These are phyloP conservation scores for Dryas integrifolia DNA, from an alignment of 331 rosid species.

Conservation along the genomic window DNA sequence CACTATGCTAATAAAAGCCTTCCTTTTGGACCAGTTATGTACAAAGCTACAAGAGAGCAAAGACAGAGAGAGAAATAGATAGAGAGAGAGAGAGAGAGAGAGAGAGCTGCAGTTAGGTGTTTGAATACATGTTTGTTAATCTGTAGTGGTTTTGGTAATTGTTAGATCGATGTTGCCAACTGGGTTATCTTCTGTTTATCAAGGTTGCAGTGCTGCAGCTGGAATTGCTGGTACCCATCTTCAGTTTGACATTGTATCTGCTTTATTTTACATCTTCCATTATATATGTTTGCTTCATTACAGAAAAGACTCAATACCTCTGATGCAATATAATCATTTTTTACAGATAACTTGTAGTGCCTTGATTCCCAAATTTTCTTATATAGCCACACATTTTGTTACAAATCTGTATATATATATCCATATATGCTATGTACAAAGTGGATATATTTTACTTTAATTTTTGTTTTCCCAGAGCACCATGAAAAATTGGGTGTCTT, in stretches of 20 bases:
- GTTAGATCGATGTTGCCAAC: conserved; percentile 9
- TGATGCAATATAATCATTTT: too few relatives aligned
- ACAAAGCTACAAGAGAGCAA: neutral
- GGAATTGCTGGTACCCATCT: conserved; percentile 69
- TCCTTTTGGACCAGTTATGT: conserved; percentile 1
- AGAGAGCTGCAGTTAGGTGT: neutral
- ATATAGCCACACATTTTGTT: neutral
- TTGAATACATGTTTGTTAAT: neutral
- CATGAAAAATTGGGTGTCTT: neutral
- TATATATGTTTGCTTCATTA: neutral
- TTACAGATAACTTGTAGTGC: too few relatives aligned
- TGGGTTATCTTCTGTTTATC: conserved; percentile 28
- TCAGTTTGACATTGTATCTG: neutral
- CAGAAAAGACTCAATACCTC: neutral
- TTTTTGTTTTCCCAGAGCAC: too few relatives aligned
- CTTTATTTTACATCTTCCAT: neutral
- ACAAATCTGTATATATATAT: too few relatives aligned
- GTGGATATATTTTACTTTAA: neutral
- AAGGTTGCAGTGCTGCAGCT: conserved; percentile 51
- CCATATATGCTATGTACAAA: neutral
- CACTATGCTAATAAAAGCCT: neutral
- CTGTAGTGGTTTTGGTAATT: neutral
- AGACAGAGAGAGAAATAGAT: neutral
- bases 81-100: neutral
- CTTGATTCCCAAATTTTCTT: too few relatives aligned